Evolutionary conservation across 805 yeast species (phyloP), one percentile per base, ranked within the genome.

Genomic region (Lachancea meyersii): DNA sequence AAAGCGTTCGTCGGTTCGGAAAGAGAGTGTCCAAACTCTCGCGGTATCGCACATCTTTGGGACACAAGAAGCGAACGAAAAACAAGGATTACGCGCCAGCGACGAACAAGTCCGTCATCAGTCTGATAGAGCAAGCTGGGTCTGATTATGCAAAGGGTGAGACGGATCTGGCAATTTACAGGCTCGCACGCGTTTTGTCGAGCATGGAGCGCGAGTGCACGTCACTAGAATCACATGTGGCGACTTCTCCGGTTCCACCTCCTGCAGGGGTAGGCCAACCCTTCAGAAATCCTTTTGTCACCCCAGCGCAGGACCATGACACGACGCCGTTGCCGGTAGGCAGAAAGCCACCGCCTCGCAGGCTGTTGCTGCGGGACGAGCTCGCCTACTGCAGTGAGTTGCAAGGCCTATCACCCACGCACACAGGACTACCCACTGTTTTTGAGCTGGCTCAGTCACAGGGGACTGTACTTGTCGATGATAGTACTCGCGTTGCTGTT

Each of bases 111-210:
- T 3, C 34, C 5, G 44, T 40, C 6, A 22, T 30, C 18, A 23
- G 17, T 14, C 30, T 40, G 4, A 20, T 40, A 3, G 44, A 40
- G 39, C 39, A 27, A 26, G 44, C 44, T 4, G 34, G 35, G 7
- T 19, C 44, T 5, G 44, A 40, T 33, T 40, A 31, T 13, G 34
- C 38, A 3, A 33, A 40, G 28, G 44, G 44, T 5, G 44, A 40
- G 18, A 40, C 44, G 5, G 44, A 40, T 20, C 13, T 40, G 35
- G 44, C 44, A 26, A 33, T 40, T 10, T 40, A 34, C 22, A 40
- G 44, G 34, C 39, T 40, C 13, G 34, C 38, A 22, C 34, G 39
- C 3, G 39, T 35, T 5, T 22, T 40, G 6, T 40, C 44, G 11
- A 33, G 22, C 13, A 34, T 33, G 35, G 44, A 40, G 16, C 27